Percentiles rank a stretch among this genome's conserved stretches.
These are phyloP conservation scores for Flammula alnicola DNA, from an alignment of 1,284 basidiomycete species.

Conservation along the genomic window DNA sequence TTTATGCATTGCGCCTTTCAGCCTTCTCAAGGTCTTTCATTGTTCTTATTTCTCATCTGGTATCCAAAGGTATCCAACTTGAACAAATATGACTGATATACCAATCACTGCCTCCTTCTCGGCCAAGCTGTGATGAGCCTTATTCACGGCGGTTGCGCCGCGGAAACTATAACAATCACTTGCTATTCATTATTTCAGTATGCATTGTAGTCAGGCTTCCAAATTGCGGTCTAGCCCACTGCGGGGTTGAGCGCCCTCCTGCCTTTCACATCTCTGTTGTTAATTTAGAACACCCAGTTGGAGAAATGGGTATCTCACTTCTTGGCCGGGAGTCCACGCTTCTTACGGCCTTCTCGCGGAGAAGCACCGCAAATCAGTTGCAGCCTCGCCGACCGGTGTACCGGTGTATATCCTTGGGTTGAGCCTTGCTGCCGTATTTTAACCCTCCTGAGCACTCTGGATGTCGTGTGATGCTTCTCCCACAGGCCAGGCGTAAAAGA, in stretches of 20 bases:
- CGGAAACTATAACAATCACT: conserved; percentile 15
- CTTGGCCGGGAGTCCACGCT: conserved; percentile 26
- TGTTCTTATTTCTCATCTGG: conserved; percentile 3
- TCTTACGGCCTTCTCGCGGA: conserved; percentile 17
- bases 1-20: too few relatives aligned
- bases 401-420: background rate
- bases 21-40: too few relatives aligned
- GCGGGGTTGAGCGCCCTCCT: conserved; percentile 25
- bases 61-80: too few relatives aligned
- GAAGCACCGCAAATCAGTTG: conserved; percentile 15
- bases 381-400: too few relatives aligned
- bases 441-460: conserved; percentile 9
- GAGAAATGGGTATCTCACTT: conserved; percentile 18
- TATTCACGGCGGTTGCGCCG: conserved; percentile 1
- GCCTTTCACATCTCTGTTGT: conserved; percentile 27
- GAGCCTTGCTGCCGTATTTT: background rate
- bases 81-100: too few relatives aligned
- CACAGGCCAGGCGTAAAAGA: conserved; percentile 9
- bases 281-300: conserved; percentile 35
- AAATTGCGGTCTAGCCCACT: conserved; percentile 24
- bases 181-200: conserved; percentile 3
- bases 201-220: conserved; percentile 14
- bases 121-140: conserved; percentile 2
- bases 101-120: conserved; percentile 2
- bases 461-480: conserved; percentile 6